phyloP scores from a whole-genome alignment of 2,329 filamentous ascomycete species.

The Periconia sp. region DNA sequence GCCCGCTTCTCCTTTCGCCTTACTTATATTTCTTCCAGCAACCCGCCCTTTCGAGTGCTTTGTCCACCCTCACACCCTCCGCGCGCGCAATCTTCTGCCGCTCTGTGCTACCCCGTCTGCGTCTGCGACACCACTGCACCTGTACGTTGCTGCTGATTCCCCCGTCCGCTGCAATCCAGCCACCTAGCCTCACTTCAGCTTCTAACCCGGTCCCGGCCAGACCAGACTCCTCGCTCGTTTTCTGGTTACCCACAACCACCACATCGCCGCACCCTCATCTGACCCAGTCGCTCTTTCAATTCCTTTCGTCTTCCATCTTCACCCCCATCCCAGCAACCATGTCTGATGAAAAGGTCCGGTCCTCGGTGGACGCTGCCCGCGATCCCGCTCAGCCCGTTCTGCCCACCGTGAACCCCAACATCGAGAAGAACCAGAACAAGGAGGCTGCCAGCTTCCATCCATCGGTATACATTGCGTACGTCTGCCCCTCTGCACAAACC shows the following conservation, averaged over 20 bases:
- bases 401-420: conserved; percentile 76
- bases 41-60: conserved; percentile 9
- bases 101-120: conserved; percentile 27
- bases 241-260: neutral
- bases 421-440: conserved; percentile 65
- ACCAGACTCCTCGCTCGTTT: conserved; percentile 9
- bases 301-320: neutral
- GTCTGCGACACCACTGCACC: conserved; percentile 12
- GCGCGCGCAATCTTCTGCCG: conserved; percentile 20
- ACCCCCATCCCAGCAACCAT: conserved; percentile 47
- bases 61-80: conserved; percentile 6
- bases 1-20: conserved; percentile 23
- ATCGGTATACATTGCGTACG: conserved; percentile 77
- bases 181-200: conserved; percentile 23
- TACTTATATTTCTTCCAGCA: conserved; percentile 2
- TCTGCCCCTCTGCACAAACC: conserved; percentile 44
- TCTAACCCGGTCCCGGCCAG: conserved; percentile 18
- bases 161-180: conserved; percentile 11
- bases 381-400: conserved; percentile 64
- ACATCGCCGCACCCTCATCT: conserved; percentile 10
- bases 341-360: conserved; percentile 76
- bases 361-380: conserved; percentile 75
- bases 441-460: conserved; percentile 69
- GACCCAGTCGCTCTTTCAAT: conserved; percentile 21
- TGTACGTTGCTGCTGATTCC: conserved; percentile 16